Percentiles rank a stretch among this genome's conserved stretches.
Conservation (phyloP, 2,329 filamentous ascomycete species). For the Acrocalymma vagum region DNA sequence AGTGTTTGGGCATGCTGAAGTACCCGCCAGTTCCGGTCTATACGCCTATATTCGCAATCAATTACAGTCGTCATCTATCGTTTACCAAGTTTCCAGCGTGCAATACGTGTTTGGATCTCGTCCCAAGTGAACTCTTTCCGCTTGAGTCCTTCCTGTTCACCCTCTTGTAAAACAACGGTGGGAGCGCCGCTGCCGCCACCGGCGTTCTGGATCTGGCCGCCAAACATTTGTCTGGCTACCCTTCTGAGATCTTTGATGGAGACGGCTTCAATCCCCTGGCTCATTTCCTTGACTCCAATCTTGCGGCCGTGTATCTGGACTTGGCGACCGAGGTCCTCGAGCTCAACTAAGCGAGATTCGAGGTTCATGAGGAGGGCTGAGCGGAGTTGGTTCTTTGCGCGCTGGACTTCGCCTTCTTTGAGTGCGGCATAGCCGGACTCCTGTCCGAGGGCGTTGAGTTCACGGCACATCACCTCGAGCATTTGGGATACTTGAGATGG, state of each 20-base stretch:
- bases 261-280: constrained; percentile 80
- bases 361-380: constrained; percentile 95
- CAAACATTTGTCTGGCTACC: constrained; percentile 81
- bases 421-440: constrained; percentile 78
- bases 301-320: constrained; percentile 97
- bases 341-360: constrained; percentile 94
- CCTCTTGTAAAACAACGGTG: constrained; percentile 94
- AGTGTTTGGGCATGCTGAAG: too few species aligned
- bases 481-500: constrained; percentile 81
- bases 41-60: not conserved
- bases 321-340: constrained; percentile 93
- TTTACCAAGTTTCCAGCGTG: constrained; percentile 81
- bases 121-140: constrained; percentile 80
- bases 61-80: constrained; percentile 43
- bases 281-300: constrained; percentile 94
- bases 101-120: constrained; percentile 87
- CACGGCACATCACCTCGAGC: constrained; percentile 94
- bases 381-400: constrained; percentile 96
- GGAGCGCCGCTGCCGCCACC: constrained; percentile 86
- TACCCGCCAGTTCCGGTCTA: too few species aligned
- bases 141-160: constrained; percentile 74
- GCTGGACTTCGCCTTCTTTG: constrained; percentile 78
- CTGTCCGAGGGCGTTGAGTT: constrained; percentile 80
- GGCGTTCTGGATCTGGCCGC: constrained; percentile 76
- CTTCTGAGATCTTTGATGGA: constrained; percentile 82